These are phyloP conservation scores for Fusarium devonianum DNA, from an alignment of 2,329 filamentous ascomycete genomes.

Conservation along the genomic window DNA sequence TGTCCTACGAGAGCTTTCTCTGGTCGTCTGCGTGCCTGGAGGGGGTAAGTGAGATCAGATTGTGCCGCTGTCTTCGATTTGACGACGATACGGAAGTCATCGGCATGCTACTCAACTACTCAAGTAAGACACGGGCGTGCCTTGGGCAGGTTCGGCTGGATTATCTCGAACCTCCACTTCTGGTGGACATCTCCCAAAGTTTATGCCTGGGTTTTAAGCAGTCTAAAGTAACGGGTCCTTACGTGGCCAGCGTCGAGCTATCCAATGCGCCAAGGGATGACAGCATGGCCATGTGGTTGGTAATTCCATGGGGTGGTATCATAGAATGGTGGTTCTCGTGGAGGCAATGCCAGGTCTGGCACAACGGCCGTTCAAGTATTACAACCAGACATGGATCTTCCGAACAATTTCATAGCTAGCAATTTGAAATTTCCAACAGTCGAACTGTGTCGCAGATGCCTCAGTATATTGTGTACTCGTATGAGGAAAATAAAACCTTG, in stretches of 20 bases:
- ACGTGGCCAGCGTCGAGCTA: not conserved
- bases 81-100: not conserved
- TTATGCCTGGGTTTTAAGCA: not conserved
- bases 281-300: not conserved
- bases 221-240: no score
- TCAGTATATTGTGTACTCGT: no score
- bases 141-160: not conserved
- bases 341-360: not conserved
- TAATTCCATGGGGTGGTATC: not conserved
- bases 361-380: not conserved
- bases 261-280: not conserved
- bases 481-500: no score
- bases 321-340: conserved; percentile 1
- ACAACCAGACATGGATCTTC: no score
- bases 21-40: not conserved
- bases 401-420: no score
- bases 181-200: not conserved
- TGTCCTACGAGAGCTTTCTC: not conserved
- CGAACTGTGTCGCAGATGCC: no score
- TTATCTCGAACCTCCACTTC: not conserved
- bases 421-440: no score
- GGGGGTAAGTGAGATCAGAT: not conserved
- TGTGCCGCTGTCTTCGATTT: not conserved
- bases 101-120: not conserved
- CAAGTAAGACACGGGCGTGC: not conserved